These are phyloP conservation scores for Arthrinium puccinioides DNA, from an alignment of 2,329 filamentous ascomycete species.

Conservation along the genomic window DNA sequence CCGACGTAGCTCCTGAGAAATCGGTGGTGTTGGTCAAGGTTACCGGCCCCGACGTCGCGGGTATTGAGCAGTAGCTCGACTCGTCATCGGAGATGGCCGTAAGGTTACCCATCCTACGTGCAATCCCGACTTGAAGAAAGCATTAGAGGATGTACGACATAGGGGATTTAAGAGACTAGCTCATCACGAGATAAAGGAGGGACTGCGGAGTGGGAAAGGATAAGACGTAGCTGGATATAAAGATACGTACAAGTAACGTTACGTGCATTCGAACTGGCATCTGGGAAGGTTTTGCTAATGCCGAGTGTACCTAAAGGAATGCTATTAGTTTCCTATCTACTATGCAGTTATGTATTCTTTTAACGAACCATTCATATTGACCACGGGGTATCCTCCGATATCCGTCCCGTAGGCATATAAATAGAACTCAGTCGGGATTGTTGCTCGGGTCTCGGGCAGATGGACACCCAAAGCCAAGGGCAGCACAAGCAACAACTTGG, in stretches of 20 bases:
- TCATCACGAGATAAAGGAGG: not conserved
- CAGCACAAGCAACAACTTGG: not conserved
- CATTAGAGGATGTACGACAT: not conserved
- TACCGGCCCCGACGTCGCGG: not conserved
- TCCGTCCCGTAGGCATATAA: not conserved
- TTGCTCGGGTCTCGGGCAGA: not conserved
- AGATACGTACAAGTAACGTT: not conserved
- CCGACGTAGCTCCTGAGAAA: not conserved
- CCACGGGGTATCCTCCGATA: not conserved
- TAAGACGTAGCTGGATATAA: not conserved
- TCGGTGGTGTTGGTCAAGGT: not conserved
- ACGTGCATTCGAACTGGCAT: too few species aligned
- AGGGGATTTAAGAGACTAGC: not conserved
- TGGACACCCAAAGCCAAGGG: not conserved
- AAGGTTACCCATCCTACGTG: not conserved
- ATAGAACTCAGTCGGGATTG: not conserved
- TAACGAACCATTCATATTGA: not conserved
- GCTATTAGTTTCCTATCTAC: too few species aligned
- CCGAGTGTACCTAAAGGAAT: not conserved
- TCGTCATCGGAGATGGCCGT: too few species aligned
- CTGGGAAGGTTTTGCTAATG: not conserved
- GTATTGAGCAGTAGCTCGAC: not conserved
- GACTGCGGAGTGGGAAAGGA: too few species aligned
- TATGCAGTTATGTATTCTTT: not conserved
- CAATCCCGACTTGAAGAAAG: not conserved